phyloP scores from a whole-genome alignment of 75 land plant species.

The Sequoia sempervirens region DNA sequence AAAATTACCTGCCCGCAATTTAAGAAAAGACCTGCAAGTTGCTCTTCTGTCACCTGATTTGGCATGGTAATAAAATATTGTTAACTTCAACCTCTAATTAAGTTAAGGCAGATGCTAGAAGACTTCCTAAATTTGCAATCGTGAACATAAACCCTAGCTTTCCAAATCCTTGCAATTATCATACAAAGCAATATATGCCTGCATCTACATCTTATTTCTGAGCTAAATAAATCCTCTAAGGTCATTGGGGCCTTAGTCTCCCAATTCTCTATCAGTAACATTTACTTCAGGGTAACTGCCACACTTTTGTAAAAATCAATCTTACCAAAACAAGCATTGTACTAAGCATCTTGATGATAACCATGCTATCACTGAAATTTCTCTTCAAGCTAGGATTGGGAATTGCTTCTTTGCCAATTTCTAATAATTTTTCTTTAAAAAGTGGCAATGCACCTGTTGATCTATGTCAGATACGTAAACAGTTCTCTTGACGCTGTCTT shows the following conservation, averaged over 20 bases:
- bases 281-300: neutral
- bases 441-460: slow-evolving; percentile 21
- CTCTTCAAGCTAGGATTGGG: neutral
- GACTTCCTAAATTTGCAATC: neutral
- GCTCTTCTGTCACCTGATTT: slow-evolving; percentile 76
- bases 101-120: neutral
- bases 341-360: neutral
- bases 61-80: neutral
- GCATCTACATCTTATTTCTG: neutral
- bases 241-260: neutral
- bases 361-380: neutral
- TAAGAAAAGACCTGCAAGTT: slow-evolving; percentile 70
- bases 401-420: neutral
- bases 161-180: neutral
- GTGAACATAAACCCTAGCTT: neutral
- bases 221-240: neutral
- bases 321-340: neutral
- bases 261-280: neutral
- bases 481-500: slow-evolving; percentile 59
- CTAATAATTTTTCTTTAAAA: neutral
- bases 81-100: neutral
- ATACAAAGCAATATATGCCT: neutral
- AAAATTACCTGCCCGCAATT: slow-evolving; percentile 69
- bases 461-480: slow-evolving; percentile 73
- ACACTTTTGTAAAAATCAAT: neutral